A percentile compares a stretch with the other conserved stretches of the same genome.
phyloP scores from a whole-genome alignment of 2,329 filamentous ascomycete genomes.

The Phialocephala subalpina region DNA sequence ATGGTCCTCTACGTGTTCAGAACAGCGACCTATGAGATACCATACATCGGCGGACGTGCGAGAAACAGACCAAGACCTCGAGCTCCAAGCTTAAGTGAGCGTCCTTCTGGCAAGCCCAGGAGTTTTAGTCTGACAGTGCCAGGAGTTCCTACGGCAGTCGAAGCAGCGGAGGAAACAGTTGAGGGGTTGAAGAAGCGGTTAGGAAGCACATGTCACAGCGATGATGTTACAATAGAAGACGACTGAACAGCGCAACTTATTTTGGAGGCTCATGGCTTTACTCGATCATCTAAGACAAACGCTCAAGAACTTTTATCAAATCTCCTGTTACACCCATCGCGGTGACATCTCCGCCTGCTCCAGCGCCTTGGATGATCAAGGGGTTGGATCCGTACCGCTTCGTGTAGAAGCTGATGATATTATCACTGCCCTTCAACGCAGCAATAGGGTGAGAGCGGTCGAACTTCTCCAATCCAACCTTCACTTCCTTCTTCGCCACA shows the following conservation, averaged over 20 bases:
- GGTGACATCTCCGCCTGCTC: constrained; percentile 93
- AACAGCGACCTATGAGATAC: constrained; percentile 63
- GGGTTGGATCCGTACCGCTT: constrained; percentile 92
- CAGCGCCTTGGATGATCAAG: constrained; percentile 92
- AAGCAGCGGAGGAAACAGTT: constrained; percentile 36
- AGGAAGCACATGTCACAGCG: constrained; percentile 30
- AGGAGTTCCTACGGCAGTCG: constrained; percentile 25
- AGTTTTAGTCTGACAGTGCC: constrained; percentile 38
- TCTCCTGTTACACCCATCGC: constrained; percentile 98
- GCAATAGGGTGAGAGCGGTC: constrained; percentile 92
- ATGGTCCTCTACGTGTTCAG: constrained; percentile 68
- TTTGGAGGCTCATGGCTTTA: constrained; percentile 27
- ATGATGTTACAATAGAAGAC: constrained; percentile 30
- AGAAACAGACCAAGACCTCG: constrained; percentile 65
- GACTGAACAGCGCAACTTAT: constrained; percentile 28
- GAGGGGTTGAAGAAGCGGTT: constrained; percentile 34
- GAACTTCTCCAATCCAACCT: constrained; percentile 91
- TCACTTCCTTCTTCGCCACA: constrained; percentile 79
- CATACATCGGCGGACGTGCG: constrained; percentile 66
- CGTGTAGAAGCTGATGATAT: constrained; percentile 99
- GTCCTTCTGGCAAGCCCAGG: constrained; percentile 56
- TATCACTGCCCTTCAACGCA: constrained; percentile 94
- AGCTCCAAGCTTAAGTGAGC: constrained; percentile 66
- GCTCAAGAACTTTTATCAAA: constrained; percentile 84
- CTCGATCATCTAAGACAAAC: constrained; percentile 47